phyloP scores from a whole-genome alignment of 2,329 filamentous ascomycete species.

The Venturia pyrina region DNA sequence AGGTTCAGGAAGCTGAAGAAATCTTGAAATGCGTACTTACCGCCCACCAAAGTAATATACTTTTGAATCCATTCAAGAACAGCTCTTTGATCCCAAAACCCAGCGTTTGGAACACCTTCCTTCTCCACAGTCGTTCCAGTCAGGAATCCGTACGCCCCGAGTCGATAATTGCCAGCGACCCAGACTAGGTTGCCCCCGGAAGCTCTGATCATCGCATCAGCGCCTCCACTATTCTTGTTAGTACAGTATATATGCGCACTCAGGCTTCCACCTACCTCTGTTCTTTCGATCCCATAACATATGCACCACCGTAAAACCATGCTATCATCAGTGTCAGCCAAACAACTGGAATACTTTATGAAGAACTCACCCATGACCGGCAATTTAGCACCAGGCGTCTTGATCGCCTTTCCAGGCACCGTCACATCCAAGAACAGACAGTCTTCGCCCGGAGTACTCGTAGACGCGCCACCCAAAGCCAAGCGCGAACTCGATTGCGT shows the following conservation, averaged over 20 bases:
- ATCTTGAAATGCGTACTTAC: not conserved
- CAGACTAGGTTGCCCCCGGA: constrained; percentile 33
- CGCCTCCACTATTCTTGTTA: not conserved
- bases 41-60: constrained; percentile 34
- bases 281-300: not conserved
- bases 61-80: constrained; percentile 41
- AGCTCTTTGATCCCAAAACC: constrained; percentile 29
- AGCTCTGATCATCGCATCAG: constrained; percentile 14
- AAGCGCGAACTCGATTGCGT: not conserved
- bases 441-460: constrained; percentile 26
- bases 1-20: too few species aligned
- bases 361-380: constrained; percentile 4
- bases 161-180: constrained; percentile 39
- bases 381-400: not conserved
- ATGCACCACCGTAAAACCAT: constrained; percentile 10
- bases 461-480: not conserved
- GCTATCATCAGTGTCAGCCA: not conserved
- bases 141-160: constrained; percentile 35
- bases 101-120: constrained; percentile 35
- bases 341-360: not conserved
- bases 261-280: not conserved
- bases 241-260: not conserved
- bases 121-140: constrained; percentile 35
- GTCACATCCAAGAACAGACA: constrained; percentile 43
- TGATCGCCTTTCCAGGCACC: constrained; percentile 32